Evolutionary conservation across 768 basidiomycete genomes (phyloP), one percentile per base, ranked within the genome.

Genomic region (Kwoniella sp.): DNA sequence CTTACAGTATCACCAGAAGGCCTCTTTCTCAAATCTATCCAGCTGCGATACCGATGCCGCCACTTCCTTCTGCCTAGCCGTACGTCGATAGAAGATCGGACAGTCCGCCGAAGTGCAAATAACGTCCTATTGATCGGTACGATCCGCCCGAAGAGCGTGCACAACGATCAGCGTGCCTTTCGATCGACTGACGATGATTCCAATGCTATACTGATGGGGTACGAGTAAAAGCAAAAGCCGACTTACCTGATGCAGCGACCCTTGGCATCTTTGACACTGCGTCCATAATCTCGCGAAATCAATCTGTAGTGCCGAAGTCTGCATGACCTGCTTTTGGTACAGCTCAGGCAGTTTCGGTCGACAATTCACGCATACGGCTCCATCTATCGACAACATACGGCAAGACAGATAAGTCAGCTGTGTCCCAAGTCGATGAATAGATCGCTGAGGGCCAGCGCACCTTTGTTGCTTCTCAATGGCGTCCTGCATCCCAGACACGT

Each of bases 51-150:
- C 87, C 2, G 90, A 86, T 72, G 97, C 93, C 68, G 92, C 92
- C 0, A 95, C 96, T 76, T 98, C 95, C 80, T 97, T 97, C 81
- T 98, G 96, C 9, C 94, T 89, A 76, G 97, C 97, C 83, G 97
- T 97, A 48, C 96, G 84, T 89, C 96, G 93, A 79, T 99, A 99
- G 82, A 94, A 99, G 66, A 98, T 98, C 0, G 96, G 96, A 72
- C 96, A 99, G 82, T 99, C 96, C 77, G 91, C 94, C 77, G 91
- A 93, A 0, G 92, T 90, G 77, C 95, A 99, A 29, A 99, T 83
- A 9, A 98, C 96, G 77, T 99, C 96, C 91, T 96, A 71, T 11
- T 5, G 17, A n/a, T n/a, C n/a, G n/a, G n/a, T n/a, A n/a, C n/a
- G n/a, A n/a, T n/a, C n/a, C 2, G 31, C 38, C 48, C 30, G n/a